Evolutionary conservation across 208 protist genomes (phyloP).

Genomic region (Leishmania lainsoni): DNA sequence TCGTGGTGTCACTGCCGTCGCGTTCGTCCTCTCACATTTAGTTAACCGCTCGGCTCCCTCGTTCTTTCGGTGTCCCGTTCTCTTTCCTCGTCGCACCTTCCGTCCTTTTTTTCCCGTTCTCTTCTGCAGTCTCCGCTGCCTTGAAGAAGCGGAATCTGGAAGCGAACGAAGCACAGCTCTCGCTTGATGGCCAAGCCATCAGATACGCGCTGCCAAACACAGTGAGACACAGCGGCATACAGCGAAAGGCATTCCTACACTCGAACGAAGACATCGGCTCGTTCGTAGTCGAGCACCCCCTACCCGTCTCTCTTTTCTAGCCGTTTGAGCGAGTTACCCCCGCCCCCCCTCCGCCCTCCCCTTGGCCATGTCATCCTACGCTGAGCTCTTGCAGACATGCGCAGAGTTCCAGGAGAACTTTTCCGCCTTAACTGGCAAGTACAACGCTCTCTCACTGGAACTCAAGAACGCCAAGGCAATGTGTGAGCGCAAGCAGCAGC

Average conservation of each 20-base stretch:
- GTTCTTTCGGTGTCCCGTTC: not conserved
- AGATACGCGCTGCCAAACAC: not conserved
- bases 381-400: conserved; percentile 76
- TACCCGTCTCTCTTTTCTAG: conserved; percentile 10
- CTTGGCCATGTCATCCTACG: conserved; percentile 61
- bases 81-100: not conserved
- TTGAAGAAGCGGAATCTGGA: not conserved
- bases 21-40: not conserved
- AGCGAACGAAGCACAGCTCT: not conserved
- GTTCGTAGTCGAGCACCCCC: not conserved
- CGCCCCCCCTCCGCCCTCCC: not conserved
- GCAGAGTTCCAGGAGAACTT: conserved; percentile 88
- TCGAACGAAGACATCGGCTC: not conserved
- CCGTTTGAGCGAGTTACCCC: not conserved
- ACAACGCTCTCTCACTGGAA: conserved; percentile 55
- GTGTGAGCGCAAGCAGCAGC: conserved; percentile 28
- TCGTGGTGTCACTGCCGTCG: not conserved
- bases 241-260: not conserved
- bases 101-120: not conserved
- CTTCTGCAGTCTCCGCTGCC: not conserved
- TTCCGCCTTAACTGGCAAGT: conserved; percentile 67
- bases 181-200: not conserved
- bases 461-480: conserved; percentile 44
- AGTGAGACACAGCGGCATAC: not conserved
- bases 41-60: not conserved